Conservation (phyloP, 2,329 filamentous ascomycete species). For the Botrytis byssoidea region DNA sequence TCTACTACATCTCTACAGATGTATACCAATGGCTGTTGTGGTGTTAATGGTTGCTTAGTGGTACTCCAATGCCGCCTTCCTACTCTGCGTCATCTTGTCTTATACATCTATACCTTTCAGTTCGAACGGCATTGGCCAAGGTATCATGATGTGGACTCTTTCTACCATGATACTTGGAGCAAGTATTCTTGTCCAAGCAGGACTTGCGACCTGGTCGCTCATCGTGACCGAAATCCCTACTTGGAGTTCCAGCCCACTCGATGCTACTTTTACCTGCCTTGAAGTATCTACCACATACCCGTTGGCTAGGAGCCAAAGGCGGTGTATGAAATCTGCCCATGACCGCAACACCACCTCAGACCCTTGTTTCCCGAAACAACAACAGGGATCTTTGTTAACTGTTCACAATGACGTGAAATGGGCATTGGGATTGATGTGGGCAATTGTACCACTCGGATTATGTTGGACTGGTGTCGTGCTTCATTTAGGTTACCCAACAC, state of each 20-base stretch:
- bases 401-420: neutral
- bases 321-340: neutral
- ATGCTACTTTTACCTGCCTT: neutral
- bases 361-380: neutral
- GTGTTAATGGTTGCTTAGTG: neutral
- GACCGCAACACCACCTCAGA: accelerated
- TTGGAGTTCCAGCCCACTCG: neutral
- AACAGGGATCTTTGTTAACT: neutral
- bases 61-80: neutral
- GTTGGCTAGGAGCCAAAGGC: neutral
- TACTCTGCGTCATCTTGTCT: neutral
- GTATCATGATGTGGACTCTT: too few relatives aligned
- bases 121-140: too few relatives aligned
- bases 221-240: neutral
- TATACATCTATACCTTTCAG: neutral
- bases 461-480: neutral
- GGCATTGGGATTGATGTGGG: neutral
- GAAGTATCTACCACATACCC: neutral
- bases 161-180: too few relatives aligned
- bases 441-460: neutral
- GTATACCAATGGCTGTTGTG: neutral
- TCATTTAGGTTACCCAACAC: too few relatives aligned
- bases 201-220: neutral
- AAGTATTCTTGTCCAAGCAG: neutral
- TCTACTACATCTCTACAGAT: too few relatives aligned